phyloP scores from a whole-genome alignment of 2,329 filamentous ascomycete species.

The Zymoseptoria passerinii region DNA sequence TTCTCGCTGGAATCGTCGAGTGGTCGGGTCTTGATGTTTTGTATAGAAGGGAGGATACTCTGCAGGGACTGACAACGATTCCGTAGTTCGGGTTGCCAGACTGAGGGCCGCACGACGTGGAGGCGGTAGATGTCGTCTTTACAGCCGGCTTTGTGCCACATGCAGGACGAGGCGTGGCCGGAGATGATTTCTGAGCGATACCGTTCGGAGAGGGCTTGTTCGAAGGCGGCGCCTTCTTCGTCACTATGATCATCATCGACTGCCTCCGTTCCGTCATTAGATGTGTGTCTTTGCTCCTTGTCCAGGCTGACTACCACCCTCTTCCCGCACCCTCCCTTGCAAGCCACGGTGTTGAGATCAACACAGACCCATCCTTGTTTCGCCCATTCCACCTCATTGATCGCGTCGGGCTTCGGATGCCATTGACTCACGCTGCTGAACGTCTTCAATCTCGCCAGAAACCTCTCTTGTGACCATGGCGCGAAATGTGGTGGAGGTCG shows the following conservation, averaged over 20 bases:
- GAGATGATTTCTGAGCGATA: slow-evolving; percentile 65
- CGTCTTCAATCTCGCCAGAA: slow-evolving; percentile 71
- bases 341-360: slow-evolving; percentile 74
- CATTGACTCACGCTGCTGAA: slow-evolving; percentile 88
- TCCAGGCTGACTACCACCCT: slow-evolving; percentile 74
- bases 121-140: slow-evolving; percentile 64
- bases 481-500: slow-evolving; percentile 59
- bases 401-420: slow-evolving; percentile 79
- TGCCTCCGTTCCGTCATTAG: slow-evolving; percentile 43
- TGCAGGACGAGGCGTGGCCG: slow-evolving; percentile 70
- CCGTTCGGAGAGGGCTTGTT: slow-evolving; percentile 62
- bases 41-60: slow-evolving; percentile 21
- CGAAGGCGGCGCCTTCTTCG: slow-evolving; percentile 34
- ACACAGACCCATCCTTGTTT: slow-evolving; percentile 86
- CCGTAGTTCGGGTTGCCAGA: slow-evolving; percentile 29
- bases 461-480: slow-evolving; percentile 74
- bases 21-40: slow-evolving; percentile 16
- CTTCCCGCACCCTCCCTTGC: slow-evolving; percentile 69
- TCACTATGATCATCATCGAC: slow-evolving; percentile 33
- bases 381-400: slow-evolving; percentile 90
- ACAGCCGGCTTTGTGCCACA: slow-evolving; percentile 83
- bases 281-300: slow-evolving; percentile 23
- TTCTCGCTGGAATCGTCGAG: slow-evolving; percentile 12
- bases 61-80: slow-evolving; percentile 22
- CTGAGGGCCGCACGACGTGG: slow-evolving; percentile 31